Evolutionary conservation across 805 yeast genomes (phyloP), one percentile per base, ranked within the genome.

Genomic region (Hanseniaspora jakobsenii): DNA sequence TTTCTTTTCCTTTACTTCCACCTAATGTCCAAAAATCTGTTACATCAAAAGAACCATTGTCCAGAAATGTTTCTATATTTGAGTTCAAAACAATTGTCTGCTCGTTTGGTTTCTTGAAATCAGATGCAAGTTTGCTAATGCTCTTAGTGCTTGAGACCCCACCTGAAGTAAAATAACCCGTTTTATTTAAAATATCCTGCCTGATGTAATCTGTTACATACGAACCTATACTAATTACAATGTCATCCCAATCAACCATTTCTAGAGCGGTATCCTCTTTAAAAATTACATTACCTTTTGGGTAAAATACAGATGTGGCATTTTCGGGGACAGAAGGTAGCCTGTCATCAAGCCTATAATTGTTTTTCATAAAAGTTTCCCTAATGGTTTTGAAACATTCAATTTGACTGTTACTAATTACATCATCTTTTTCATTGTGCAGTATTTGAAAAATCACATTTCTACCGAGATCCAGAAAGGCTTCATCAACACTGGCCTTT

Each of bases 401-500:
- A 51, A 58, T 7, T 5, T 47, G 44, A 1, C 53, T 53, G n/a
- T 52, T 44, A 4, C 34, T 23, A 10, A 49, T 50, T 4, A 56
- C 14, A 12, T n/a, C 8, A 1, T 28, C 22, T 12, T 2, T 16
- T n/a, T 36, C 29, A 4, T 24, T 21, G 4, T 16, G 3, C 2
- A 43, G n/a, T 6, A 43, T 30, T 40, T 57, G 62, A 1, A 57
- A 48, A 52, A 72, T 69, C 0, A 84, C 73, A 19, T 73, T 52
- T 30, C 81, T 64, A 0, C 96, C 95, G 32, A 91, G 59, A 61
- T 91, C 96, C 52, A 91, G 51, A 56, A 81, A 91, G 38, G 86
- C 78, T 62, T 91, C 98, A 62, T 91, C 98, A 16, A 87, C 91
- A 62, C 96, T 85, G 0, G 95, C 97, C 62, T 87, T 87, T 59